Evolutionary conservation across 202 grass and related monocot species (phyloP).

Genomic region (Musa balbisiana): DNA sequence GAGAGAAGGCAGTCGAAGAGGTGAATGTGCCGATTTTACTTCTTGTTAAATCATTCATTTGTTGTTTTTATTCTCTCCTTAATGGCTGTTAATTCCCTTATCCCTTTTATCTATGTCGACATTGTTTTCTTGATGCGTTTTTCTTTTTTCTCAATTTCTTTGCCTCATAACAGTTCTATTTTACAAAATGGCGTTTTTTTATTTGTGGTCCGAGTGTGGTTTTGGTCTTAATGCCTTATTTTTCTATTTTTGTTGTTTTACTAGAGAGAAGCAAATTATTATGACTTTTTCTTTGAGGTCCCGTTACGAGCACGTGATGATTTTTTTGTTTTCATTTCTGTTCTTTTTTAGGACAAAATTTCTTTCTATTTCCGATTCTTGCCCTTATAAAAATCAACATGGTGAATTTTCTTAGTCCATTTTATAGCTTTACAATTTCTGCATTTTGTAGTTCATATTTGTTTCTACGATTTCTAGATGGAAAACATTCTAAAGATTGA

Average conservation of each 20-base stretch:
- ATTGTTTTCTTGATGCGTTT: background rate
- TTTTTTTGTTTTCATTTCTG: background rate
- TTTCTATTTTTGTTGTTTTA: background rate
- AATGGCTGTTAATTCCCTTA: background rate
- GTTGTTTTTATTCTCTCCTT: background rate
- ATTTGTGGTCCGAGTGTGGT: background rate
- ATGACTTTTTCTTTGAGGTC: too few species aligned
- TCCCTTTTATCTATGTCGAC: background rate
- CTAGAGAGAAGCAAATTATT: too few species aligned
- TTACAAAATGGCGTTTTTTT: background rate
- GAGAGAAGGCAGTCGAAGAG: conserved; percentile 86
- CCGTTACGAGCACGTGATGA: too few species aligned
- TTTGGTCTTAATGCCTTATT: background rate
- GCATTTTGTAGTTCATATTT: background rate
- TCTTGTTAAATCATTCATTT: background rate
- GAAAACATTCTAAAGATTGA: background rate
- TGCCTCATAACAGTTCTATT: background rate
- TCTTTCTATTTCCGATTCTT: background rate
- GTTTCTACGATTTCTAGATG: background rate
- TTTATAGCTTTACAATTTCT: background rate
- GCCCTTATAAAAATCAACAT: background rate
- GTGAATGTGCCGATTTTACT: conserved; percentile 18
- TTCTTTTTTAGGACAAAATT: background rate
- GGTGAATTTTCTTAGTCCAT: background rate
- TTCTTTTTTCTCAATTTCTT: background rate